Percentiles rank a stretch among this genome's conserved stretches.
These are phyloP conservation scores for Pulveroboletus sp. DNA, from an alignment of 768 basidiomycete species.

Conservation along the genomic window DNA sequence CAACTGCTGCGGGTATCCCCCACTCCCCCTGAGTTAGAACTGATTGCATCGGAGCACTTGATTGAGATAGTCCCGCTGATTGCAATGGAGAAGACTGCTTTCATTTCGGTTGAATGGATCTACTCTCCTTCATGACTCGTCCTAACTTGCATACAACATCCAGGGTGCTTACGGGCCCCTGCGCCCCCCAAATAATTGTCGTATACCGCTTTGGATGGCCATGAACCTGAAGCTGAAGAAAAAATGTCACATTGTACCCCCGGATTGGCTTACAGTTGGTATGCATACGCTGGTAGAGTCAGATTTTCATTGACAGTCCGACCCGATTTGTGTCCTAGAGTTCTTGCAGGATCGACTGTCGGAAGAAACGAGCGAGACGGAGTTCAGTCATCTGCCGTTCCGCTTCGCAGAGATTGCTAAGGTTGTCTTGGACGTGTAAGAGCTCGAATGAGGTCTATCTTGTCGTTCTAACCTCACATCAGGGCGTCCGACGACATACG, in stretches of 20 bases:
- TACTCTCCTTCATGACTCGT: conserved; percentile 4
- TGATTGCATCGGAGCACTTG: conserved; percentile 79
- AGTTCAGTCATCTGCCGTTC: conserved; percentile 80
- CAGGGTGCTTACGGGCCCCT: conserved; percentile 94
- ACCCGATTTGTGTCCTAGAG: conserved; percentile 43
- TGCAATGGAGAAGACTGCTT: conserved; percentile 85
- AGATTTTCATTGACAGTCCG: background rate
- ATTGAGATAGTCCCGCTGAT: conserved; percentile 87
- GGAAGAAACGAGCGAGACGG: conserved; percentile 67
- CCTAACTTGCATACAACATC: conserved; percentile 5
- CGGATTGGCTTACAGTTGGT: conserved; percentile 88
- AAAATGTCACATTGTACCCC: conserved; percentile 89
- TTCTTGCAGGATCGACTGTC: conserved; percentile 71
- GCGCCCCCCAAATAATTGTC: conserved; percentile 76
- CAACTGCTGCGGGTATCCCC: conserved; percentile 63
- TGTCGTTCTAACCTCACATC: background rate
- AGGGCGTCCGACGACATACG: conserved; percentile 91
- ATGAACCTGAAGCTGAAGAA: conserved; percentile 90
- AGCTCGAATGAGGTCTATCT: background rate
- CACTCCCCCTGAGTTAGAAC: conserved; percentile 82
- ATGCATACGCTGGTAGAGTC: conserved; percentile 31
- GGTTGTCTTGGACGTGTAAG: conserved; percentile 89
- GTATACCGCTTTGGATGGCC: conserved; percentile 96
- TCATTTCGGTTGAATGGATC: conserved; percentile 68
- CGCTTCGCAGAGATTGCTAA: conserved; percentile 89